phyloP scores from a whole-genome alignment of 768 basidiomycete genomes.

The Botryobasidium botryosum region DNA sequence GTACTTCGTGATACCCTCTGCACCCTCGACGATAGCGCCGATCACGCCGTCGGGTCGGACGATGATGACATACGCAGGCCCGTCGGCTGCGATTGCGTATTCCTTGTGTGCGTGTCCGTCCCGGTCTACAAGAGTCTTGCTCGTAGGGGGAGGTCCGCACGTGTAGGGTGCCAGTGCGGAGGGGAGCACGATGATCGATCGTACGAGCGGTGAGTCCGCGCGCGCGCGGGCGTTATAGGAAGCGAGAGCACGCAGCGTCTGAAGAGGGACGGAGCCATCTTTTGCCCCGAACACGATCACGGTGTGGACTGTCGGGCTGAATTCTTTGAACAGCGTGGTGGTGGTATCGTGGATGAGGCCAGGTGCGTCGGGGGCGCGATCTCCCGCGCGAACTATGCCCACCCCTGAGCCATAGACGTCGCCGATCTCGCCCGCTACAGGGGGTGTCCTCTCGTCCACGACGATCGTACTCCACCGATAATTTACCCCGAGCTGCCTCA shows the following conservation, averaged over 20 bases:
- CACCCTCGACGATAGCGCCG: conserved; percentile 8
- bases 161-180: too few species aligned
- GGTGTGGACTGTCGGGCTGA: conserved; percentile 24
- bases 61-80: conserved; percentile 7
- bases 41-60: conserved; percentile 14
- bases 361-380: conserved; percentile 31
- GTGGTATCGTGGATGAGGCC: too few species aligned
- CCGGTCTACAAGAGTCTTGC: not conserved
- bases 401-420: conserved; percentile 15
- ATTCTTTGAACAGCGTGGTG: conserved; percentile 22
- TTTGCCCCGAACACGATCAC: conserved; percentile 30
- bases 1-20: conserved; percentile 8
- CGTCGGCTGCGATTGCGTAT: too few species aligned
- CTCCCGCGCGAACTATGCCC: conserved; percentile 24
- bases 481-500: conserved; percentile 37
- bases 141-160: too few species aligned
- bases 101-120: not conserved
- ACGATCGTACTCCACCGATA: conserved; percentile 35
- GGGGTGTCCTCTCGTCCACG: conserved; percentile 27
- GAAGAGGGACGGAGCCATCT: conserved; percentile 16
- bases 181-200: not conserved
- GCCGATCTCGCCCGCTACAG: conserved; percentile 8
- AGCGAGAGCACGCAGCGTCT: conserved; percentile 10
- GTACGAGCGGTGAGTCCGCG: not conserved
- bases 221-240: too few species aligned